A percentile compares a stretch with the other conserved stretches of the same genome.
Conservation (phyloP, 768 basidiomycete genomes). For the Russula olivacea region DNA sequence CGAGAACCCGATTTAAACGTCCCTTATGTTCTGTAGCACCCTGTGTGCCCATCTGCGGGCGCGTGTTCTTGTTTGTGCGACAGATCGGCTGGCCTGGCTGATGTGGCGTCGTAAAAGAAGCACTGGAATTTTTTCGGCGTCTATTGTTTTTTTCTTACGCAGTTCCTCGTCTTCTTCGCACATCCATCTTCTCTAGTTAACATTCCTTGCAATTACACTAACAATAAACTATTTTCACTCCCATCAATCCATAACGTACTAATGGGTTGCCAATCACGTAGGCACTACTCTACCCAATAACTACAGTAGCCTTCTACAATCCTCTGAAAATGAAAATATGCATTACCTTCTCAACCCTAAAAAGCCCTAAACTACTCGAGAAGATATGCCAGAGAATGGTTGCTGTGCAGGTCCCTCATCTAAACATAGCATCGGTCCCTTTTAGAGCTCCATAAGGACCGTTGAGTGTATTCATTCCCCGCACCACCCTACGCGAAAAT, state of each 20-base stretch:
- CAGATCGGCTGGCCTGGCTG: not conserved
- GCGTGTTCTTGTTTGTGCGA: not conserved
- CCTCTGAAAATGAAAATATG: not conserved
- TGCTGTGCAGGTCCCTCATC: not conserved
- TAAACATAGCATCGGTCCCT: no score
- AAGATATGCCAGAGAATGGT: not conserved
- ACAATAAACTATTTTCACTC: not conserved
- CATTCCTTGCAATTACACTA: not conserved
- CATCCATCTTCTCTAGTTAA: not conserved
- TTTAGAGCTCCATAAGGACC: not conserved
- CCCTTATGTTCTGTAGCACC: not conserved
- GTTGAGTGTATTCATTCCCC: not conserved
- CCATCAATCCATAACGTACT: not conserved
- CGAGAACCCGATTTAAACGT: no score
- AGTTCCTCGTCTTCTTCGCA: no score
- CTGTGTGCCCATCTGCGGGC: not conserved
- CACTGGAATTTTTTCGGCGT: not conserved
- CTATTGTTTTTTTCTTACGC: not conserved
- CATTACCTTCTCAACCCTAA: not conserved
- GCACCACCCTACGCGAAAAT: not conserved
- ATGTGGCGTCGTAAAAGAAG: not conserved
- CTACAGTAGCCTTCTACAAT: not conserved
- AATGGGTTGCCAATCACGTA: not conserved
- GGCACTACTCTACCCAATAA: not conserved
- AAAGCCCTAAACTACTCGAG: not conserved